Base-by-base conservation (phyloP, 2,329 filamentous ascomycete genomes). In the Teratosphaeria epicoccoides region DNA sequence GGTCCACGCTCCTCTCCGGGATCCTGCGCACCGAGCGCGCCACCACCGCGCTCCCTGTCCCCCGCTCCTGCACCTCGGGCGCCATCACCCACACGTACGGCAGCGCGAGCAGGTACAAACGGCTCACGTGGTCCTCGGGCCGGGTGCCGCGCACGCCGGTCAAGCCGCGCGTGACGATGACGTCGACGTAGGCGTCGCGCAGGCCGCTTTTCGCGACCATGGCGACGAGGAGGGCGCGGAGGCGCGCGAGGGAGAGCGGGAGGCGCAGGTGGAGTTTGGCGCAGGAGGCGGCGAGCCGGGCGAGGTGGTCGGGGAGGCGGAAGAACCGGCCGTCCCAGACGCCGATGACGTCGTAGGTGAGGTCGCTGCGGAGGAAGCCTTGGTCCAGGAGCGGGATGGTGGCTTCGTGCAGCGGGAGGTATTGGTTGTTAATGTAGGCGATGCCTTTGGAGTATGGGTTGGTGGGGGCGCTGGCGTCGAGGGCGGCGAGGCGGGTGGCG, bases 31-130 rank as follows among this genome's bases (percentile, higher is more conserved):
- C 73, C 0, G 73, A 75, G 11, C 73, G 63, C 0, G 74, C 69
- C 23, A 78, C 56, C 10, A 77, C 63, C 0, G 74, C 73, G 2
- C 53, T 67, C 3, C 70, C 73, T n/a, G 29, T 37, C 4, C 73
- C 74, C 0, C 22, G 51, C 14, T 49, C 54, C 54, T 77, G 76
- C 10, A 70, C 56, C 2, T 70, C 60, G 0, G 74, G 76, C 1
- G 70, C 64, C 75, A 77, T 76, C 0, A 73, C 70, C 76, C 74
- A 78, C 2, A 77, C 61, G 48, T 75, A 78, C 0, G 75, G 75
- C 50, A 66, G 61, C 12, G 76, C 63, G 43, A 76, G 72, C 64
- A 78, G 67, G 58, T 78, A 78, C 0, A 78, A 61, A 12, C 65
- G 71, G 46, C 72, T 71, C 1, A 59, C 29, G 11, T 71, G 50